These are phyloP conservation scores for Inonotus obliquus DNA, from an alignment of 1,284 basidiomycete genomes.

Conservation along the genomic window DNA sequence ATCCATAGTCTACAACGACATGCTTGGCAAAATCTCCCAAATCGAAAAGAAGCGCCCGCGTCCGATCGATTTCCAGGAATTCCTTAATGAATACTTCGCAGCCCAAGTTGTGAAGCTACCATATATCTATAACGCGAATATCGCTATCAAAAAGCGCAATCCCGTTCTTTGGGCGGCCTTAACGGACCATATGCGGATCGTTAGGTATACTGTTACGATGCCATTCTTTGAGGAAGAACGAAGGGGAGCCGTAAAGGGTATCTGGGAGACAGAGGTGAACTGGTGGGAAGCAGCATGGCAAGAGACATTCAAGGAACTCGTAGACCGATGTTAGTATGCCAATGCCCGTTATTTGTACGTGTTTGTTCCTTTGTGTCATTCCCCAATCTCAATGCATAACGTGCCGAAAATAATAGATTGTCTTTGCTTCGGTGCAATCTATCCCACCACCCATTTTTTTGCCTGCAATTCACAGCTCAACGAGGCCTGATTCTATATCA, in stretches of 20 bases:
- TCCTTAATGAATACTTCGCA: constrained; percentile 41
- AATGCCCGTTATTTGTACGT: no score
- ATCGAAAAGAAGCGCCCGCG: constrained; percentile 31
- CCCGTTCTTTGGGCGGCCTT: constrained; percentile 34
- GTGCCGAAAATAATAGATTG: neutral
- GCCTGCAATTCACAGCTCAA: neutral
- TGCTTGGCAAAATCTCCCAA: constrained; percentile 32
- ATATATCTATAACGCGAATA: constrained; percentile 42
- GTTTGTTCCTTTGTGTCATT: neutral
- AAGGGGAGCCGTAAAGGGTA: neutral
- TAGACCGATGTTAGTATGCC: neutral
- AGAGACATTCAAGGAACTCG: neutral
- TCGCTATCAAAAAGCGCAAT: constrained; percentile 37
- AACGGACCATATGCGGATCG: constrained; percentile 30
- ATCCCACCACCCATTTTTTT: neutral
- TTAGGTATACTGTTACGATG: constrained; percentile 40
- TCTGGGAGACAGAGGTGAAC: constrained; percentile 11
- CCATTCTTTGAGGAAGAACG: constrained; percentile 28
- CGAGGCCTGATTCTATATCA: neutral
- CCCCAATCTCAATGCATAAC: no score
- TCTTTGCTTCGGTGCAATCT: neutral
- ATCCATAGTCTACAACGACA: constrained; percentile 30
- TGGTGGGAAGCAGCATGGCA: constrained; percentile 15
- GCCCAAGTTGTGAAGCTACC: constrained; percentile 35
- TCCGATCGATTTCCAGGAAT: constrained; percentile 39